These are phyloP conservation scores for Emergomyces orientalis DNA, from an alignment of 2,329 filamentous ascomycete species.

Conservation along the genomic window DNA sequence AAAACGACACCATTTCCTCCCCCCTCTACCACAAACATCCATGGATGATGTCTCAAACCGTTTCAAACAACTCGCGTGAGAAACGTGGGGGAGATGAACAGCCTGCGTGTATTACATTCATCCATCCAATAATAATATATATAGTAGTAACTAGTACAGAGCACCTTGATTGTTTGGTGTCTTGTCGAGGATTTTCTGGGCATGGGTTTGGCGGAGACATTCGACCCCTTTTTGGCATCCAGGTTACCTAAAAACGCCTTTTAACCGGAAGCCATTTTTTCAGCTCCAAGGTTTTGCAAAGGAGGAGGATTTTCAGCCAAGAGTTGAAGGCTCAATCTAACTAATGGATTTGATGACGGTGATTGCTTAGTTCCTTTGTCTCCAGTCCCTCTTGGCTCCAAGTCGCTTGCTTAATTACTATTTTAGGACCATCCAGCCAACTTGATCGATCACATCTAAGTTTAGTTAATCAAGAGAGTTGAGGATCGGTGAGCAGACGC, in stretches of 20 bases:
- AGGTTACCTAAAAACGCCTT: too few species aligned
- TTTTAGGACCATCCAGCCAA: too few species aligned
- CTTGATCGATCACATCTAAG: too few species aligned
- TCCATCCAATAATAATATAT: not conserved
- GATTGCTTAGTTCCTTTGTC: not conserved
- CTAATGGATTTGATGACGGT: not conserved
- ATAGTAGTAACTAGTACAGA: too few species aligned
- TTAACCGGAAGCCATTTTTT: too few species aligned
- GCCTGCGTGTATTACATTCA: not conserved
- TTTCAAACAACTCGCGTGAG: not conserved
- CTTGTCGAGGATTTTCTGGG: not conserved
- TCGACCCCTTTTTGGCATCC: not conserved
- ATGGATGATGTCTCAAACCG: not conserved
- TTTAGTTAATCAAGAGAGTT: too few species aligned
- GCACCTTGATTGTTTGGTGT: not conserved
- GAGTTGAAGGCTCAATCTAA: not conserved
- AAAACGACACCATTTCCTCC: not conserved
- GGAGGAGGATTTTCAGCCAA: not conserved
- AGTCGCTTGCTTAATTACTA: too few species aligned
- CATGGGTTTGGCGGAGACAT: not conserved
- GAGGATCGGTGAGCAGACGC: too few species aligned
- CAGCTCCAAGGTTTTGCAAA: too few species aligned
- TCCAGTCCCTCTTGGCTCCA: too few species aligned
- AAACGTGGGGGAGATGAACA: not conserved
- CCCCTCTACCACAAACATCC: not conserved